Base-by-base conservation (phyloP, 1,284 basidiomycete species). In the Spongispora temasekensis region DNA sequence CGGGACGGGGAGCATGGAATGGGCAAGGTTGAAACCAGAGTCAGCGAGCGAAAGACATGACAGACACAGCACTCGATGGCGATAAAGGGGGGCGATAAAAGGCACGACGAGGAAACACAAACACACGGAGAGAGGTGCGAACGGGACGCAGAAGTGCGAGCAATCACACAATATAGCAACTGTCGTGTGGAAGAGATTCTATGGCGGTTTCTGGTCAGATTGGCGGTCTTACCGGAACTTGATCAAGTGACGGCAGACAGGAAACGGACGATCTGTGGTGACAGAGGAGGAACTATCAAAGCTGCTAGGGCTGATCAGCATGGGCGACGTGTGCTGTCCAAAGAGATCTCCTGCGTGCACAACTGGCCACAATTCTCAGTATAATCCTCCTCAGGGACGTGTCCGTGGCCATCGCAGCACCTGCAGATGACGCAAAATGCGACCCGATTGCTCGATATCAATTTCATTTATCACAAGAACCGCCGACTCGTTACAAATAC, bases 391-490 rank as follows among this genome's bases (percentile, higher is more conserved):
- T 34, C 63, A 69, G 62, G 66, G 35, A 68, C 65, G 44, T 50
- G 40, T 69, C 68, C 69, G 69, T 70, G 52, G 57, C 62, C 62
- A 42, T 58, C 65, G 69, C 71, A 61, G 60, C 53, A 50, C 32
- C 40, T 31, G 46, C 30, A 44, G 54, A 61, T 55, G 68, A 70
- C 65, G 62, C 58, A 64, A 62, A 60, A 54, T 59, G 46, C 61
- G 37, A 59, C 37, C 46, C 57, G 23, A 57, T 56, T 59, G 42
- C 54, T 59, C 56, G 67, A 63, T 63, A 72, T 63, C 60, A 58
- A 50, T 21, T 69, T 71, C 71, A 74, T 70, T 64, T 64, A 72
- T 74, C 71, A 62, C 59, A 65, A 58, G 71, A 71, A 65, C 65
- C 53, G 25, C 28, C 50, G 52, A 53, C 50, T 60, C 64, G 66